These are phyloP conservation scores for Leccinum griseonigrum DNA, from an alignment of 1,284 basidiomycete species.

Conservation along the genomic window DNA sequence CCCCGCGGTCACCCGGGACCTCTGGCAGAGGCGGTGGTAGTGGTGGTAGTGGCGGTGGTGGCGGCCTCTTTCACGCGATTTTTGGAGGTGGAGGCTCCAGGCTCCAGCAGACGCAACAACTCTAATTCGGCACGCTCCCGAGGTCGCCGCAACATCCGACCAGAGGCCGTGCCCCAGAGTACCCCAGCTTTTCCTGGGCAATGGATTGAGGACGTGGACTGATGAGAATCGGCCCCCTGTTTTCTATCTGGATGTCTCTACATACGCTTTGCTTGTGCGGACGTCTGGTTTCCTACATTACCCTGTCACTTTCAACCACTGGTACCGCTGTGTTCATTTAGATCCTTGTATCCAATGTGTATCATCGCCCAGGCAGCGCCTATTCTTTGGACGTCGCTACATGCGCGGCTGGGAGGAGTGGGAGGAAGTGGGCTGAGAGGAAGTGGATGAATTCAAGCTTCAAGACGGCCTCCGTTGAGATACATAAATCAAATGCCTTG, in stretches of 20 bases:
- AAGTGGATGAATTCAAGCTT: no score
- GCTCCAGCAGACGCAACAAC: constrained; percentile 15
- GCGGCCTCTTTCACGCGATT: constrained; percentile 26
- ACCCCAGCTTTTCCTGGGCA: constrained; percentile 29
- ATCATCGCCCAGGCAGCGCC: not conserved
- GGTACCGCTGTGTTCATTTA: constrained; percentile 16
- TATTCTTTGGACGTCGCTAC: not conserved
- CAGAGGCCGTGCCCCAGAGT: constrained; percentile 7
- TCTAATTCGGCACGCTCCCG: constrained; percentile 14
- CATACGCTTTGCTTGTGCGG: constrained; percentile 4
- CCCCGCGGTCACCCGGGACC: constrained; percentile 15
- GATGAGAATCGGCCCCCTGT: constrained; percentile 5
- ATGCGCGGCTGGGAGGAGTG: not conserved
- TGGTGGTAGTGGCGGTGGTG: constrained; percentile 4
- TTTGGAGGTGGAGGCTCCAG: constrained; percentile 25
- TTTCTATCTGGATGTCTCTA: constrained; percentile 2
- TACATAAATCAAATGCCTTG: not conserved
- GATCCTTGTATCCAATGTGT: constrained; percentile 13
- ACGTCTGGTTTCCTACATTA: constrained; percentile 10
- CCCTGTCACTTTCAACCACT: constrained; percentile 4
- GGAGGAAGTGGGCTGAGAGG: not conserved
- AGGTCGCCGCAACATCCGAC: constrained; percentile 7
- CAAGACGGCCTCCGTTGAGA: not conserved
- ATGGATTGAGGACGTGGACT: constrained; percentile 34
- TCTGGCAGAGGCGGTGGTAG: constrained; percentile 18